phyloP scores from a whole-genome alignment of 1,139 yeast species.

The Debaryomyces sp. region DNA sequence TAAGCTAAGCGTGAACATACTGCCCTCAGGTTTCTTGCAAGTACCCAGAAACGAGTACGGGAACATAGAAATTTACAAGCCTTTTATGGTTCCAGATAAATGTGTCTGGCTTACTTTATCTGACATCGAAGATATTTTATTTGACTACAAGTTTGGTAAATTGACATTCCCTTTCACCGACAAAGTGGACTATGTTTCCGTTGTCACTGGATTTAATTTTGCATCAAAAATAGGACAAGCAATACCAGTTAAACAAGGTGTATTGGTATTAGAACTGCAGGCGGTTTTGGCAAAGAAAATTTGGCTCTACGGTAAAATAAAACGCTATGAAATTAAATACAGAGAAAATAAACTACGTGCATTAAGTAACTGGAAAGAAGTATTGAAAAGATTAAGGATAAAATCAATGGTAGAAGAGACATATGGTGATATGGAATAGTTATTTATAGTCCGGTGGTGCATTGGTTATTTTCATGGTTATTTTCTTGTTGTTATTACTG shows the following conservation, averaged over 20 bases:
- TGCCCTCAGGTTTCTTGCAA: constrained; percentile 11
- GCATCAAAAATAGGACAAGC: constrained; percentile 28
- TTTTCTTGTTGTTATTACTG: constrained; percentile 14
- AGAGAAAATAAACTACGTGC: constrained; percentile 10
- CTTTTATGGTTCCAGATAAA: constrained; percentile 36
- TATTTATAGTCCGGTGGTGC: constrained; percentile 44
- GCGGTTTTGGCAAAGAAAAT: constrained; percentile 23
- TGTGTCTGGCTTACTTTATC: constrained; percentile 34
- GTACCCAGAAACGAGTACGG: constrained; percentile 38
- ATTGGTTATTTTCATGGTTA: constrained; percentile 26
- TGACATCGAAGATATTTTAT: constrained; percentile 26
- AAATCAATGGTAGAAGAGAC: constrained; percentile 22
- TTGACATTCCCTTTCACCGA: constrained; percentile 8
- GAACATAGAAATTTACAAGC: constrained; percentile 36
- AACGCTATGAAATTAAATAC: constrained; percentile 13
- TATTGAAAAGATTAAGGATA: constrained; percentile 25
- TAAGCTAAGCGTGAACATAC: constrained; percentile 15
- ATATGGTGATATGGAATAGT: background rate
- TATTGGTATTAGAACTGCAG: constrained; percentile 26
- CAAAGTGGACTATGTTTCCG: constrained; percentile 31
- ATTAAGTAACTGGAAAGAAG: constrained; percentile 24
- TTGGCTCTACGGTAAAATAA: constrained; percentile 31
- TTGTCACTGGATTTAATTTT: constrained; percentile 38
- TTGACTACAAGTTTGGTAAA: constrained; percentile 13
- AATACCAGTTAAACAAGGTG: constrained; percentile 34